Evolutionary conservation across 108 stramenopile species (phyloP).

Genomic region (Skeletonema menzelii): DNA sequence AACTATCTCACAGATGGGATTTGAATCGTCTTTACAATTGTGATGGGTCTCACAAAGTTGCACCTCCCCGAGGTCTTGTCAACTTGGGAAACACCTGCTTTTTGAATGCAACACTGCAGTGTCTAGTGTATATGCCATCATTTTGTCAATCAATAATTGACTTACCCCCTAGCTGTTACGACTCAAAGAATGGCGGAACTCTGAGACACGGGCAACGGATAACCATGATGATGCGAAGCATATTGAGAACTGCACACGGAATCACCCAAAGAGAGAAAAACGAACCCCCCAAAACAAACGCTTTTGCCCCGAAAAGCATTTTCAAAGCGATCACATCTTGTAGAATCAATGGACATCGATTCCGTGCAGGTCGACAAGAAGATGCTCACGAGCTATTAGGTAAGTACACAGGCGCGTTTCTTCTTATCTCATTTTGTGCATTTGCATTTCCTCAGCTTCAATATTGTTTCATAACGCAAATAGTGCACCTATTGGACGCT

Average conservation of each 20-base stretch:
- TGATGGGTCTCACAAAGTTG: slow-evolving; percentile 9
- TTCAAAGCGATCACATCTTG: slow-evolving; percentile 67
- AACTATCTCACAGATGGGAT: slow-evolving; percentile 66
- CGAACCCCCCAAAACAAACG: slow-evolving; percentile 18
- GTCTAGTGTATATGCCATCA: slow-evolving; percentile 84
- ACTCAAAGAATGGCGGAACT: slow-evolving; percentile 14
- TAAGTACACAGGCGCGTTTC: neutral
- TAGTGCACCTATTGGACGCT: slow-evolving; percentile 91
- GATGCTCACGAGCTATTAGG: slow-evolving; percentile 94
- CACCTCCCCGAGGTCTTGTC: slow-evolving; percentile 69
- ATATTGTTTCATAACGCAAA: neutral
- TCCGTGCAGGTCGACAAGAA: slow-evolving; percentile 93
- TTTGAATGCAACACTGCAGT: slow-evolving; percentile 94
- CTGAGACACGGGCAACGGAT: slow-evolving; percentile 56
- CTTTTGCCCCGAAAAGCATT: slow-evolving; percentile 72
- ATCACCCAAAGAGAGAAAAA: slow-evolving; percentile 28
- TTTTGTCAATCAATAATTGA: slow-evolving; percentile 78
- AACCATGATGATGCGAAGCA: slow-evolving; percentile 50
- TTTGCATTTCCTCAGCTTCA: neutral
- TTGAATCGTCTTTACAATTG: slow-evolving; percentile 34
- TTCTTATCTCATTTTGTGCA: neutral
- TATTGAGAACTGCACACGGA: slow-evolving; percentile 64
- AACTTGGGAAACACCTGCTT: slow-evolving; percentile 98
- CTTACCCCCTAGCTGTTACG: slow-evolving; percentile 45
- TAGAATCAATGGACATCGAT: slow-evolving; percentile 72